phyloP scores from a whole-genome alignment of 805 yeast genomes.

The Candida maris region DNA sequence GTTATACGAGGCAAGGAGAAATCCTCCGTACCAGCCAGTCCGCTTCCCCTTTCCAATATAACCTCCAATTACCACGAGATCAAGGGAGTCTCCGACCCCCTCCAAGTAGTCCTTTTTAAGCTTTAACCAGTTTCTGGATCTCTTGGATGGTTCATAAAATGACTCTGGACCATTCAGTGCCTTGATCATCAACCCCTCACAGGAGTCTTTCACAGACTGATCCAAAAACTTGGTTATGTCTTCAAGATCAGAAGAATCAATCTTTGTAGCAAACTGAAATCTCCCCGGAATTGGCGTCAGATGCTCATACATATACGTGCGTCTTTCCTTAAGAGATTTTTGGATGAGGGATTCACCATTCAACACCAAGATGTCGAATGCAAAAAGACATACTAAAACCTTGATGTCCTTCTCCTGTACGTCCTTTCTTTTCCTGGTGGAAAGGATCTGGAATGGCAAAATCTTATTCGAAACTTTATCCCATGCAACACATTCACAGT shows the following conservation, averaged over 20 bases:
- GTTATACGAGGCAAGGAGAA: constrained; percentile 84
- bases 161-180: constrained; percentile 78
- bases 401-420: constrained; percentile 84
- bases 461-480: constrained; percentile 74
- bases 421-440: constrained; percentile 92
- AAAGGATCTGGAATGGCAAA: constrained; percentile 86
- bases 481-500: constrained; percentile 98
- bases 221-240: constrained; percentile 84
- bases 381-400: constrained; percentile 88
- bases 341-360: constrained; percentile 72
- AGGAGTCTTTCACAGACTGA: constrained; percentile 80
- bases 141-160: constrained; percentile 87
- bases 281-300: constrained; percentile 67
- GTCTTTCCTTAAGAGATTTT: constrained; percentile 64
- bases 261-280: constrained; percentile 73
- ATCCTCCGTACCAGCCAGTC: constrained; percentile 94
- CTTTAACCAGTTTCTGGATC: constrained; percentile 94
- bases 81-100: constrained; percentile 95
- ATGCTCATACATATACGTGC: constrained; percentile 53
- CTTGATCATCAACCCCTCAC: constrained; percentile 97
- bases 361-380: constrained; percentile 77
- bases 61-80: constrained; percentile 90
- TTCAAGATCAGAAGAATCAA: constrained; percentile 64
- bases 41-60: constrained; percentile 92
- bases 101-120: constrained; percentile 90